These are phyloP conservation scores for Penicillium sp. DNA, from an alignment of 2,329 filamentous ascomycete genomes.

Conservation along the genomic window DNA sequence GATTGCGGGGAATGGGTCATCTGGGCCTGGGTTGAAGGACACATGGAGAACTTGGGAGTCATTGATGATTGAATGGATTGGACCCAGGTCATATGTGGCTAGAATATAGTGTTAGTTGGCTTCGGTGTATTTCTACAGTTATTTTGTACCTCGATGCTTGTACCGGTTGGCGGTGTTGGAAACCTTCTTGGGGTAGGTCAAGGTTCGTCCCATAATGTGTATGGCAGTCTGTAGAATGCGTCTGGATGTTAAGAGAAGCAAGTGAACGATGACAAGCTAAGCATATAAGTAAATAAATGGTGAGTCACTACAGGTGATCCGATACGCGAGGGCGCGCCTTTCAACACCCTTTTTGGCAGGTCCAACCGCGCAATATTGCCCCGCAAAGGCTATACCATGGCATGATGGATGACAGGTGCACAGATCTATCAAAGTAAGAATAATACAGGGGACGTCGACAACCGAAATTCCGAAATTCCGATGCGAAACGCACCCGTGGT, in stretches of 20 bases:
- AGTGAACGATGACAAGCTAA: background rate
- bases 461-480: background rate
- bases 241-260: background rate
- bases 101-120: slow-evolving; percentile 4
- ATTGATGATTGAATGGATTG: slow-evolving; percentile 75
- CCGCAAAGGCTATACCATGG: background rate
- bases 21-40: slow-evolving; percentile 64
- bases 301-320: background rate
- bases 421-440: background rate
- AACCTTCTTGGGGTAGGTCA: slow-evolving; percentile 60
- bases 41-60: slow-evolving; percentile 72
- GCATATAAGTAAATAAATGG: slow-evolving; percentile 1
- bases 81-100: slow-evolving; percentile 70
- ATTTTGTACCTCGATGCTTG: slow-evolving; percentile 57
- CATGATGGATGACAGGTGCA: background rate
- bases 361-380: slow-evolving; percentile 12
- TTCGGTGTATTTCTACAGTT: background rate
- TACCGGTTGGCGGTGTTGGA: slow-evolving; percentile 67
- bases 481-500: slow-evolving; percentile 15
- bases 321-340: slow-evolving; percentile 5
- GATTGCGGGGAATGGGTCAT: slow-evolving; percentile 69
- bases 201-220: slow-evolving; percentile 40
- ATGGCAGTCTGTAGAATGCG: background rate
- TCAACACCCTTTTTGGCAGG: slow-evolving; percentile 11
- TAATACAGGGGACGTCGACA: background rate